phyloP scores from a whole-genome alignment of 495 filamentous ascomycete genomes.

The Penicillium samsonianum region DNA sequence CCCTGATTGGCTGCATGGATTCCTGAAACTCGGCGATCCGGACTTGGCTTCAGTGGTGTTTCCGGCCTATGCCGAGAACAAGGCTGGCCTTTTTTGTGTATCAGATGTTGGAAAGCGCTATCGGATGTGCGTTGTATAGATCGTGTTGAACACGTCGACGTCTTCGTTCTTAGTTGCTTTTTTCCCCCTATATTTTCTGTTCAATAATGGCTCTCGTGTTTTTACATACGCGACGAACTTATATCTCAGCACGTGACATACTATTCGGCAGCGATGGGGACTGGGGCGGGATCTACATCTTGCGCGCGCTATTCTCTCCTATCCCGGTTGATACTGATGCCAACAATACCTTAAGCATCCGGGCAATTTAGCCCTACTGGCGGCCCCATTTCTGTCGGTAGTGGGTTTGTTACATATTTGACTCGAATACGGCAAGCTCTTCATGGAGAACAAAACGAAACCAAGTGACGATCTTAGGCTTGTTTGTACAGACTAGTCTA shows the following conservation, averaged over 20 bases:
- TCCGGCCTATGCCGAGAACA: conserved; percentile 29
- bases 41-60: conserved; percentile 28
- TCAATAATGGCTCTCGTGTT: neutral
- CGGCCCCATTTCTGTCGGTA: conserved; percentile 6
- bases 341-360: neutral
- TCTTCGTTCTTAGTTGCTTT: neutral
- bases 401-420: neutral
- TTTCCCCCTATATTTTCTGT: neutral
- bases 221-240: neutral
- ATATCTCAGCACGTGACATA: conserved; percentile 5
- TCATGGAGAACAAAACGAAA: neutral
- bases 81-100: conserved; percentile 1
- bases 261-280: conserved; percentile 15
- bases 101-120: conserved; percentile 7
- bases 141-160: neutral
- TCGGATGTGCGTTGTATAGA: conserved; percentile 10
- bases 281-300: conserved; percentile 18
- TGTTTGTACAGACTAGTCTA: neutral
- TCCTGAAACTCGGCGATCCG: conserved; percentile 37
- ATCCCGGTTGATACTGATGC: conserved; percentile 2
- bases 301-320: conserved; percentile 11
- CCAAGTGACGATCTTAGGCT: neutral
- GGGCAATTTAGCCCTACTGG: conserved; percentile 8
- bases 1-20: conserved; percentile 22
- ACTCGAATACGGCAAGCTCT: conserved; percentile 8